Evolutionary conservation across 2,329 filamentous ascomycete genomes (phyloP), one percentile per base, ranked within the genome.

Genomic region (Waltergamsia citrina): DNA sequence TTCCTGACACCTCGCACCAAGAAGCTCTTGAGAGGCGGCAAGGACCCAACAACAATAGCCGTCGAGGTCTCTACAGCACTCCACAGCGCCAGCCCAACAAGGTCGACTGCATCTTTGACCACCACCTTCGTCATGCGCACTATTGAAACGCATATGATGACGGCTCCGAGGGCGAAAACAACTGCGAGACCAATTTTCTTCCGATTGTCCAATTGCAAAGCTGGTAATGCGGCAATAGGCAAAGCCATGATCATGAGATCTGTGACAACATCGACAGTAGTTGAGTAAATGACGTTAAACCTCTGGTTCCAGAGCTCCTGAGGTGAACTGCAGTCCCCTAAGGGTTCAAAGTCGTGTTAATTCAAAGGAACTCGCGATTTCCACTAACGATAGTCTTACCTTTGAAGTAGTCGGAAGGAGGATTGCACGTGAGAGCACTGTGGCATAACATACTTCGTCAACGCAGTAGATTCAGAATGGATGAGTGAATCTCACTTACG

Each of bases 81-180:
- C 48, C 48, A 54, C 18, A 45, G 51, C 32, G 52, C 41, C 9
- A 50, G 32, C 3, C 42, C 41, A 5, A 44, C 38, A 22, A 44
- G 29, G 35, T 48, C 44, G 21, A 47, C 31, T 8, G 24, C 14
- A 8, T 38, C 32, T 3, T 34, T 35, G 10, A 43, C 35, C 11
- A 48, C 34, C 24, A 43, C 37, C 32, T 46, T 43, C n/a, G 38
- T 43, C 37, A 46, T 42, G 12, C 46, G 46, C 23, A 47, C 34
- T 23, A 46, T 33, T 17, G 44, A 37, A 18, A 43, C 41, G 34
- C 32, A 29, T 22, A 46, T 43, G 32, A 45, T 46, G 32, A 48
- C 36, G 29, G 45, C 24, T 11, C 42, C 41, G 17, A 48, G 39
- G 34, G 38, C 39, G 33, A 48, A 48, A 8, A 40, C 43, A n/a